Base-by-base conservation (phyloP, 192 early-diverging fungal genomes). In the Backusella macrospora region DNA sequence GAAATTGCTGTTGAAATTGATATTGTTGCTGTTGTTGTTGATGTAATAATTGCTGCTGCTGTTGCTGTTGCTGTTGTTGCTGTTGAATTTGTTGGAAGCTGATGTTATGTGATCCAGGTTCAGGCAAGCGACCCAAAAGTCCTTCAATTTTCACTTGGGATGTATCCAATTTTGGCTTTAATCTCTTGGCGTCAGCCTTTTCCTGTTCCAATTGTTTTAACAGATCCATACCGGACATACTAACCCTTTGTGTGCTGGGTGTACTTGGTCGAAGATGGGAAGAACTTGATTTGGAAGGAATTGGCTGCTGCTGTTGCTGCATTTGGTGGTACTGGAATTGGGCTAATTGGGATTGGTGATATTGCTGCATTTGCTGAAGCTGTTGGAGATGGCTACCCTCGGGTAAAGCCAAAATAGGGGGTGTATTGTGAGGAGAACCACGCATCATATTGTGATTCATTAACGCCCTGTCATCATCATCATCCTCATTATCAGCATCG, bases 141-240 rank as follows among this genome's bases (percentile, higher is more conserved):
- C 75, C 75, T 67, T 76, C 75, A 15, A 76, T 67, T 8, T 70
- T 70, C 5, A 65, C 69, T 23, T 71, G 48, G 7, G 74, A 70
- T 62, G 67, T 68, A 47, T 75, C 66, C 9, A 76, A 13, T 40
- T 72, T 76, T 10, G 75, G 48, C 23, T 72, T 76, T 26, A 49
- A 37, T 63, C 70, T 64, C 10, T 55, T 62, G 21, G 48, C 40
- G 37, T 66, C 62, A 23, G 63, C 69, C 47, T 71, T 76, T 34
- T 76, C 75, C 21, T 76, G 75, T 45, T 76, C 75, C 14, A 71
- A 39, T 14, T 76, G 75, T 29, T 65, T 39, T 34, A 76, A 42
- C 42, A 76, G 55, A 72, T 76, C 75, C 75, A 76, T 76, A 45
- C 75, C 75, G 44, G 70, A 72, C 75, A 76, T 76, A 5, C 62